Base-by-base conservation (phyloP, 805 yeast species). In the Candida manassasensis region DNA sequence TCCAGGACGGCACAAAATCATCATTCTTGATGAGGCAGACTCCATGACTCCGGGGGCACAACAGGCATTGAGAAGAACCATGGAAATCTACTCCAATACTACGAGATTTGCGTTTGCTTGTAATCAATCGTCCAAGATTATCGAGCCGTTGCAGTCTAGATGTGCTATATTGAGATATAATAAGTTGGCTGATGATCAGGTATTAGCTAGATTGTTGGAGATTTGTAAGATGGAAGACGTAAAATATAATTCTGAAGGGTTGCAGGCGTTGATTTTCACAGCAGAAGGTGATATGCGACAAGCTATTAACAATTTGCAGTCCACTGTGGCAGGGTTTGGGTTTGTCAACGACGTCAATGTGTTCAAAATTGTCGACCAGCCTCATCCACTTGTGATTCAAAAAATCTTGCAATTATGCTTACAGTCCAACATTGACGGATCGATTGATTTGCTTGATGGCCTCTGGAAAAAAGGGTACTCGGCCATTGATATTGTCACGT, bases 221-320 rank as follows among this genome's bases (percentile, higher is more conserved):
- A 74, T 93, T 15, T 73, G 80, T 30, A 70, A 80, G 45, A 50
- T 59, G 2, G 97, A 93, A 56, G 56, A 77, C 29, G 84, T 90
- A 10, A 68, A 86, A 51, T 84, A 77, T 58, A 77, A 89, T 12
- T 84, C 87, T 42, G 96, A 87, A 57, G 98, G 98, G 0, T 61
- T 93, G 22, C 87, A 87, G 46, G 97, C 98, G 0, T 71, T 93
- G 40, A 79, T 93, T 11, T 93, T 93, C 62, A 82, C 97, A 0
- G 94, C 96, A 0, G 98, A 93, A 54, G 98, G 98, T 40, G 98
- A 93, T 55, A 90, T 93, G 98, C 79, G 98, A 58, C 98, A 93
- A 59, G 98, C 97, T 0, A 75, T 93, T 32, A 93, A 93, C 54
- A 93, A 93, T 59, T 57, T 93, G 40, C 98, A 93, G 55, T 81